Evolutionary conservation across 306 rosid genomes (phyloP).

Genomic region (Bauhinia variegata): DNA sequence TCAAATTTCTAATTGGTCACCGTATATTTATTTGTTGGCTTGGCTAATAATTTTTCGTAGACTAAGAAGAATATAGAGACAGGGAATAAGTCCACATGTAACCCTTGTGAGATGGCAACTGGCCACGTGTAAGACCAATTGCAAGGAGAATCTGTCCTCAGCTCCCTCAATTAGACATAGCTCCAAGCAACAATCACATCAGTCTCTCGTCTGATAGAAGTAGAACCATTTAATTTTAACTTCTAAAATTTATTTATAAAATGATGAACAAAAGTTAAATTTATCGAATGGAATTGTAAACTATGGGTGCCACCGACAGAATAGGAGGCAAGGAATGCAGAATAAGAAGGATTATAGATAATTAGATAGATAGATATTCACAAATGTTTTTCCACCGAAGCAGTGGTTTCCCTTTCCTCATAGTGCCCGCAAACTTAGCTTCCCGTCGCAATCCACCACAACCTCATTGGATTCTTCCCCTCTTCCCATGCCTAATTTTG

Average conservation of each 20-base stretch:
- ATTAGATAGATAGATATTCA: no score
- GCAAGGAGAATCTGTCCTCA: conserved; percentile 28
- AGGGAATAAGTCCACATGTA: no score
- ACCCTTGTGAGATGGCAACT: background rate
- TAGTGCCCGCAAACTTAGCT: background rate
- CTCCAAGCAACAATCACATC: no score
- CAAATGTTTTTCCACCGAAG: conserved; percentile 29
- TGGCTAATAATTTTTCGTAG: no score
- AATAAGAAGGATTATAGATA: background rate
- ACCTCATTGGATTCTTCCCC: conserved; percentile 8
- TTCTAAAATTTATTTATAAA: no score
- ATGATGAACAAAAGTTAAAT: background rate
- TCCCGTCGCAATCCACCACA: conserved; percentile 27
- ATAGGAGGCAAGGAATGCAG: conserved; percentile 13
- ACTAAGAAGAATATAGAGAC: no score
- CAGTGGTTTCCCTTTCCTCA: conserved; percentile 3
- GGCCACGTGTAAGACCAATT: conserved; percentile 24
- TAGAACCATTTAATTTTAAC: no score
- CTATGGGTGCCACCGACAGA: conserved; percentile 26
- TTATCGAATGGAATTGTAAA: conserved; percentile 17
- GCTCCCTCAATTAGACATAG: background rate
- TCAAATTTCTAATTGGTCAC: no score
- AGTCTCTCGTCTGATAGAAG: no score
- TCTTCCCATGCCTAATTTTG: background rate
- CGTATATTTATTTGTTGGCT: no score